A percentile compares a stretch with the other conserved stretches of the same genome.
Conservation (phyloP, 805 yeast species). For the Diddensiella caesifluorescens region DNA sequence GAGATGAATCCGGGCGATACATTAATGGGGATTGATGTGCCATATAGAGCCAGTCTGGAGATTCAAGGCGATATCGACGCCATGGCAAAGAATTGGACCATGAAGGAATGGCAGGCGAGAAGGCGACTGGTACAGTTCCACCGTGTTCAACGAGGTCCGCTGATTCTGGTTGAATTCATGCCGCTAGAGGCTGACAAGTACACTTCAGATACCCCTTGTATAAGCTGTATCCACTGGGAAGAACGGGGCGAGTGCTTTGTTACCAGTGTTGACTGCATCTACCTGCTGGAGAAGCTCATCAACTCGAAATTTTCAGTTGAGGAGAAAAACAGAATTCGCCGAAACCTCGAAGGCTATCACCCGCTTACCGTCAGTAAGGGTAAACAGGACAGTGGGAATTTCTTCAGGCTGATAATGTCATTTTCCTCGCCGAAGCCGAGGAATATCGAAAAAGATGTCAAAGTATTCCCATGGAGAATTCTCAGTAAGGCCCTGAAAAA, state of each 20-base stretch:
- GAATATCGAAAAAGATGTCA: constrained; percentile 64
- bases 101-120: constrained; percentile 37
- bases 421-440: constrained; percentile 62
- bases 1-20: constrained; percentile 1
- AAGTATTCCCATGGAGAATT: constrained; percentile 57
- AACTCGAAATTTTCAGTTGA: constrained; percentile 53
- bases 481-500: constrained; percentile 49
- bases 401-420: constrained; percentile 50
- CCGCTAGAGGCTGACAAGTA: constrained; percentile 37
- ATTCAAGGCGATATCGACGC: constrained; percentile 29
- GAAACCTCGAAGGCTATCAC: constrained; percentile 59
- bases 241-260: constrained; percentile 46
- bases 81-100: constrained; percentile 45
- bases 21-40: constrained; percentile 2
- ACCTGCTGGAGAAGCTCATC: constrained; percentile 51
- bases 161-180: constrained; percentile 37
- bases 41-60: constrained; percentile 25
- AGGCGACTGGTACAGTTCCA: constrained; percentile 48
- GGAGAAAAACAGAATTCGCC: constrained; percentile 63
- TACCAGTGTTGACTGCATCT: constrained; percentile 61
- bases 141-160: constrained; percentile 34
- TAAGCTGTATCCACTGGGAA: constrained; percentile 57
- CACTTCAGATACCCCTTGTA: constrained; percentile 39
- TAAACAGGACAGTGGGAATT: constrained; percentile 34
- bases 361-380: constrained; percentile 56